Evolutionary conservation across 2,329 filamentous ascomycete species (phyloP).

Genomic region (Penicillium frequentans): DNA sequence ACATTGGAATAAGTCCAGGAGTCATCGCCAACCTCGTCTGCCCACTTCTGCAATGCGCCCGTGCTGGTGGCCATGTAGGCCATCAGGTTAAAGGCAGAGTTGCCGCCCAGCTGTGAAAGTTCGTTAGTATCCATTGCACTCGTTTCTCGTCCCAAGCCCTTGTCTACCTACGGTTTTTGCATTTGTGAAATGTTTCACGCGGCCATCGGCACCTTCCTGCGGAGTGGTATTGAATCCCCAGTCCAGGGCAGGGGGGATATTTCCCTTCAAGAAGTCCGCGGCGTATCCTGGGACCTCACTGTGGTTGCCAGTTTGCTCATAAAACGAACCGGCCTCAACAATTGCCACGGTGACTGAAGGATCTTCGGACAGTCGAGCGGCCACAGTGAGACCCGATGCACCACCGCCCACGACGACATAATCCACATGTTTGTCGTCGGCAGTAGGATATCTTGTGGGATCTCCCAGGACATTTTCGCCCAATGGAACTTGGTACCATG

Average conservation of each 20-base stretch:
- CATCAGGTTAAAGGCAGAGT: conserved; percentile 27
- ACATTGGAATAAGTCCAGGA: conserved; percentile 28
- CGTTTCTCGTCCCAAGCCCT: no score
- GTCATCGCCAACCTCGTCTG: conserved; percentile 35
- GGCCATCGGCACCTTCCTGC: conserved; percentile 11
- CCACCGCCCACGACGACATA: conserved; percentile 25
- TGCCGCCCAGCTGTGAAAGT: conserved; percentile 19
- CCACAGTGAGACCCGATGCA: conserved; percentile 26
- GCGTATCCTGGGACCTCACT: conserved; percentile 24
- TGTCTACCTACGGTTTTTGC: conserved; percentile 20
- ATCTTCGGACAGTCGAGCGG: conserved; percentile 24
- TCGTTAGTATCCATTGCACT: background rate
- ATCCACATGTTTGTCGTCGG: background rate
- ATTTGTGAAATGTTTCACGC: conserved; percentile 23
- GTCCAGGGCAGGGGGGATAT: conserved; percentile 25
- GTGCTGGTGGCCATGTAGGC: conserved; percentile 29
- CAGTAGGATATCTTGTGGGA: no score
- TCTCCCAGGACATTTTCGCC: no score
- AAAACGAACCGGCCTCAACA: conserved; percentile 34
- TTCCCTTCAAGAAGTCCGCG: conserved; percentile 19
- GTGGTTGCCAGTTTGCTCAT: conserved; percentile 34
- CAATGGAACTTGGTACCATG: no score
- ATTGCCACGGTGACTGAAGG: conserved; percentile 28
- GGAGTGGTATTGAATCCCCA: conserved; percentile 27
- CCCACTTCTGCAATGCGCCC: conserved; percentile 35